phyloP scores from a whole-genome alignment of 2,329 filamentous ascomycete species.

The Stagonosporopsis chrysanthemi region DNA sequence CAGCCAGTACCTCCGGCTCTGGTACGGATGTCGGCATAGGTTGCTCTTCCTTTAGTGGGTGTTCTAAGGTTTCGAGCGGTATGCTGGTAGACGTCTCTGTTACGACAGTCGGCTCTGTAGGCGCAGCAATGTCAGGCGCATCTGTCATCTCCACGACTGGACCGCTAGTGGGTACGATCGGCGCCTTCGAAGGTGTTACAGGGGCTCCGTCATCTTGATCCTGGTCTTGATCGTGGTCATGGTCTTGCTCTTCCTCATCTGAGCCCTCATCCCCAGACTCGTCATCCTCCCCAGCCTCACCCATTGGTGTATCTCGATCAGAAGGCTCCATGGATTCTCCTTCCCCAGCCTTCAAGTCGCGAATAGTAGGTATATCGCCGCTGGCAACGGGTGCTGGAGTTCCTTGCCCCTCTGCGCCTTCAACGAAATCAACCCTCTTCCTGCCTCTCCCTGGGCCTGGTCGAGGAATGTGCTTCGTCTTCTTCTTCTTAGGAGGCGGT shows the following conservation, averaged over 20 bases:
- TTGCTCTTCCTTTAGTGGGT: slow-evolving; percentile 11
- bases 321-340: slow-evolving; percentile 49
- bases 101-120: slow-evolving; percentile 10
- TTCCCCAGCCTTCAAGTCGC: slow-evolving; percentile 48
- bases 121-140: slow-evolving; percentile 8
- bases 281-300: slow-evolving; percentile 55
- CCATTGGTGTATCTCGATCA: slow-evolving; percentile 51
- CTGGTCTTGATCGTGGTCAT: slow-evolving; percentile 52
- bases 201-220: slow-evolving; percentile 58
- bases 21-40: not conserved
- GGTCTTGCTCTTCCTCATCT: slow-evolving; percentile 56
- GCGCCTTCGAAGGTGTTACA: slow-evolving; percentile 38
- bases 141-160: slow-evolving; percentile 24
- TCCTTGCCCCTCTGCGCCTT: slow-evolving; percentile 52
- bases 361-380: slow-evolving; percentile 35
- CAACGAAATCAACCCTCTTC: slow-evolving; percentile 71
- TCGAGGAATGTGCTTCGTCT: slow-evolving; percentile 71
- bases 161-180: slow-evolving; percentile 22
- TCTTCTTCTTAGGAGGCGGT: slow-evolving; percentile 81
- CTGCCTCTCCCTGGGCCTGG: slow-evolving; percentile 82
- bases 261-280: slow-evolving; percentile 56
- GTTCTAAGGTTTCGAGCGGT: slow-evolving; percentile 17
- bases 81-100: slow-evolving; percentile 12
- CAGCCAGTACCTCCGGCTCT: slow-evolving; percentile 11
- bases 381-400: slow-evolving; percentile 35